phyloP scores from a whole-genome alignment of 2,329 filamentous ascomycete genomes.

The Orbilia blumenaviensis region DNA sequence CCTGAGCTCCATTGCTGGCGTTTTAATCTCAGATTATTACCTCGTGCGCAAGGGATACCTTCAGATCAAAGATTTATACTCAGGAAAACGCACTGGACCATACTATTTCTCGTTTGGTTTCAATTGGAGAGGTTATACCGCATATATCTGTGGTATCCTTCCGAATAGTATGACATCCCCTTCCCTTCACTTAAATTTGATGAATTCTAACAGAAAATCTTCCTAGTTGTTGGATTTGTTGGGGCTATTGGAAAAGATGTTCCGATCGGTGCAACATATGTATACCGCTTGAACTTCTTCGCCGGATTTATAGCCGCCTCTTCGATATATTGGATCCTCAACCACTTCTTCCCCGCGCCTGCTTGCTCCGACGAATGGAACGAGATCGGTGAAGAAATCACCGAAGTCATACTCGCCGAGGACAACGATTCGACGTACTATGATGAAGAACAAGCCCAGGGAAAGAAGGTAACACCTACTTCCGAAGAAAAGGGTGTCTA shows the following conservation, averaged over 20 bases:
- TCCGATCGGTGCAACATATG: slow-evolving; percentile 79
- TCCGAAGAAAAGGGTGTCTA: slow-evolving; percentile 49
- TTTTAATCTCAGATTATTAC: slow-evolving; percentile 90
- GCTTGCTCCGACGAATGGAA: slow-evolving; percentile 79
- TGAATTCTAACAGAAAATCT: slow-evolving; percentile 67
- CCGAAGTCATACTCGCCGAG: slow-evolving; percentile 57
- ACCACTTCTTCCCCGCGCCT: slow-evolving; percentile 74
- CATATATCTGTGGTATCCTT: slow-evolving; percentile 71
- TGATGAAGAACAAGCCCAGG: slow-evolving; percentile 53
- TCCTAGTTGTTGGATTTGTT: slow-evolving; percentile 91
- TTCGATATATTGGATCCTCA: slow-evolving; percentile 74
- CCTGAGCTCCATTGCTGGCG: slow-evolving; percentile 90
- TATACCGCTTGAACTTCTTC: slow-evolving; percentile 94
- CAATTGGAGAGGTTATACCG: slow-evolving; percentile 83
- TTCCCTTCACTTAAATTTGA: not conserved
- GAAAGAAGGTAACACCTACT: slow-evolving; percentile 47
- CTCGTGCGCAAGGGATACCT: slow-evolving; percentile 82
- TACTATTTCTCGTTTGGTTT: slow-evolving; percentile 80
- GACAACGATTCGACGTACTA: slow-evolving; percentile 53
- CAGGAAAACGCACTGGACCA: slow-evolving; percentile 70
- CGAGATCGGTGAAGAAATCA: slow-evolving; percentile 74
- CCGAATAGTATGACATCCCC: slow-evolving; percentile 26
- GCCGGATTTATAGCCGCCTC: slow-evolving; percentile 78
- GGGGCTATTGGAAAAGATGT: slow-evolving; percentile 77
- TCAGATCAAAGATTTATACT: slow-evolving; percentile 80